Percentiles rank a stretch among this genome's conserved stretches.
phyloP scores from a whole-genome alignment of 371 early-diverging fungal species.

The Gilbertella persicaria region DNA sequence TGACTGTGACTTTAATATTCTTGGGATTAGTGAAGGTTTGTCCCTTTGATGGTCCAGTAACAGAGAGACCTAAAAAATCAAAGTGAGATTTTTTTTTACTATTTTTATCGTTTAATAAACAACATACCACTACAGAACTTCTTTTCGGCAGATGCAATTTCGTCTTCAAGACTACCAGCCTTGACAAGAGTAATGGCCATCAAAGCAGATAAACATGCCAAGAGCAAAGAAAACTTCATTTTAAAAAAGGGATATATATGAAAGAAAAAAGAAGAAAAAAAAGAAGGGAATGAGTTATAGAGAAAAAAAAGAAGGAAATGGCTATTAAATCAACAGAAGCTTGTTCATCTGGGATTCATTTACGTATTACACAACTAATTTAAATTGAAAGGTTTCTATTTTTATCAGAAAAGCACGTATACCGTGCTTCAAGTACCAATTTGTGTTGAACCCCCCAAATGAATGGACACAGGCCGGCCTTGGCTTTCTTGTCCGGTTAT shows the following conservation, averaged over 20 bases:
- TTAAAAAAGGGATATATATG: slow-evolving; percentile 1
- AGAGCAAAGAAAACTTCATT: slow-evolving; percentile 37
- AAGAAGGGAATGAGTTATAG: neutral
- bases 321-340: neutral
- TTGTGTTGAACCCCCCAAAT: too few species aligned
- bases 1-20: slow-evolving; percentile 46
- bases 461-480: too few species aligned
- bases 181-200: slow-evolving; percentile 34
- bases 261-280: slow-evolving; percentile 13
- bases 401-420: neutral
- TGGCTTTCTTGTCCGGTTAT: too few species aligned
- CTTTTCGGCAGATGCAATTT: slow-evolving; percentile 44
- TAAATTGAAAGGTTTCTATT: neutral
- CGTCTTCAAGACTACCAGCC: slow-evolving; percentile 41
- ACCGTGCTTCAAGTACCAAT: too few species aligned
- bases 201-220: slow-evolving; percentile 26
- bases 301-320: slow-evolving; percentile 5
- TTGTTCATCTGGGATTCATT: too few species aligned
- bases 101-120: neutral
- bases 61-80: slow-evolving; percentile 23
- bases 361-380: slow-evolving; percentile 1
- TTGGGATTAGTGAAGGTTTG: slow-evolving; percentile 41
- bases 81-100: neutral
- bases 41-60: slow-evolving; percentile 37
- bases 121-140: slow-evolving; percentile 50